Conservation (phyloP, 805 yeast genomes). For the Metschnikowia borealis region DNA sequence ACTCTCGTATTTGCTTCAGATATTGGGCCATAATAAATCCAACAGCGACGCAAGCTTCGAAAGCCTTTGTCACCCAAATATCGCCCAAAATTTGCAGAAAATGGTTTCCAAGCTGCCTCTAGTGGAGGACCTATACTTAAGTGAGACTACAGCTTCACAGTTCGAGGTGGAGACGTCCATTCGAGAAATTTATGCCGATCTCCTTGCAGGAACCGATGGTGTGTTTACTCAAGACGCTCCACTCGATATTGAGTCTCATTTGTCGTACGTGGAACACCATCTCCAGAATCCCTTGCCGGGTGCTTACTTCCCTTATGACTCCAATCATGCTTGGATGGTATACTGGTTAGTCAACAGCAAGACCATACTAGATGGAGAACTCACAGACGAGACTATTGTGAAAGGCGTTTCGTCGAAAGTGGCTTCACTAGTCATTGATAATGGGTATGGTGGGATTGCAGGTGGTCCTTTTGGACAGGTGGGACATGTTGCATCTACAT, state of each 20-base stretch:
- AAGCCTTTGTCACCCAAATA: slow-evolving; percentile 12
- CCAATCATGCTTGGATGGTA: slow-evolving; percentile 88
- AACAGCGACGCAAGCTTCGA: slow-evolving; percentile 15
- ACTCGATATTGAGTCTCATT: slow-evolving; percentile 33
- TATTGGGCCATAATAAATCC: slow-evolving; percentile 6
- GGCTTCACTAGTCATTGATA: slow-evolving; percentile 22
- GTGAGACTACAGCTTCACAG: slow-evolving; percentile 38
- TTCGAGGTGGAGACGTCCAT: slow-evolving; percentile 27
- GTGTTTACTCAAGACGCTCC: slow-evolving; percentile 8
- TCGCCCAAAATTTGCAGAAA: slow-evolving; percentile 1
- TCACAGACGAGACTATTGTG: slow-evolving; percentile 5
- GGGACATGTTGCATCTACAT: slow-evolving; percentile 81
- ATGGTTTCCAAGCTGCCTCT: slow-evolving; percentile 14
- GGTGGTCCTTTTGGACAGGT: slow-evolving; percentile 78
- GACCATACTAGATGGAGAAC: slow-evolving; percentile 15
- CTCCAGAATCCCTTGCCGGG: slow-evolving; percentile 46
- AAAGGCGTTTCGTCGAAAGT: slow-evolving; percentile 22
- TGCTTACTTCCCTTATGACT: slow-evolving; percentile 59
- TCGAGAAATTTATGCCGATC: slow-evolving; percentile 26
- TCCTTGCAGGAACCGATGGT: slow-evolving; percentile 11
- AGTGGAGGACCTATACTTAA: slow-evolving; percentile 20
- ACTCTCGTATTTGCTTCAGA: slow-evolving; percentile 9
- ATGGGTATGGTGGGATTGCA: slow-evolving; percentile 58
- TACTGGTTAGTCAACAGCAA: slow-evolving; percentile 72
- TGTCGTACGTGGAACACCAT: slow-evolving; percentile 38